These are phyloP conservation scores for Jamesozyma jinghongensis DNA, from an alignment of 805 yeast genomes.

Conservation along the genomic window DNA sequence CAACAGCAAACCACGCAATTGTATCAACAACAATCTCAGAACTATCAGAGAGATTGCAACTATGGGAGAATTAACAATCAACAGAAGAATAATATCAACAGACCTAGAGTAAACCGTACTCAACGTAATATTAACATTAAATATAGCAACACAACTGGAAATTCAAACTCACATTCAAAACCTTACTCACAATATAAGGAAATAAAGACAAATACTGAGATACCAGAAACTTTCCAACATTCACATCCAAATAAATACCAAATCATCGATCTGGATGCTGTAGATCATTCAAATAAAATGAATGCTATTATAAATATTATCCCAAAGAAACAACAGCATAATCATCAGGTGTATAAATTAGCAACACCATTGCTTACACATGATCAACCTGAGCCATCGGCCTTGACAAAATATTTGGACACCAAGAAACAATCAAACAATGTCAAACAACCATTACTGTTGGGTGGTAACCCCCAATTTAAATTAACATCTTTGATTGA, in stretches of 20 bases:
- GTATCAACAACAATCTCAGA: background rate
- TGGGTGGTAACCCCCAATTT: slow-evolving; percentile 2
- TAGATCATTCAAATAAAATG: slow-evolving; percentile 6
- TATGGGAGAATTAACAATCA: no score
- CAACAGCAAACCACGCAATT: background rate
- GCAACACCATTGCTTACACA: slow-evolving; percentile 4
- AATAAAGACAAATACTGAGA: background rate
- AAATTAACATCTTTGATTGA: slow-evolving; percentile 3
- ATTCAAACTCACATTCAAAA: background rate
- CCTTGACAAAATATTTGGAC: background rate
- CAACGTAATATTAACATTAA: no score
- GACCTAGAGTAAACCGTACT: no score
- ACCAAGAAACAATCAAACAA: slow-evolving; percentile 4
- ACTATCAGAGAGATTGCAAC: no score
- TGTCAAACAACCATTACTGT: slow-evolving; percentile 11
- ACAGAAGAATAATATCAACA: no score
- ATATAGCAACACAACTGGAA: background rate
- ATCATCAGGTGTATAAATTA: slow-evolving; percentile 10
- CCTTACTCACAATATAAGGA: background rate
- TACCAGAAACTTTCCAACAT: background rate
- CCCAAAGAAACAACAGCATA: slow-evolving; percentile 2
- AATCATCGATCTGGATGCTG: slow-evolving; percentile 7
- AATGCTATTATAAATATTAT: slow-evolving; percentile 12
- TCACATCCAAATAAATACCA: background rate
- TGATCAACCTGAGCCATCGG: background rate